These are phyloP conservation scores for Metschnikowia borealis DNA, from an alignment of 805 yeast genomes.

Conservation along the genomic window DNA sequence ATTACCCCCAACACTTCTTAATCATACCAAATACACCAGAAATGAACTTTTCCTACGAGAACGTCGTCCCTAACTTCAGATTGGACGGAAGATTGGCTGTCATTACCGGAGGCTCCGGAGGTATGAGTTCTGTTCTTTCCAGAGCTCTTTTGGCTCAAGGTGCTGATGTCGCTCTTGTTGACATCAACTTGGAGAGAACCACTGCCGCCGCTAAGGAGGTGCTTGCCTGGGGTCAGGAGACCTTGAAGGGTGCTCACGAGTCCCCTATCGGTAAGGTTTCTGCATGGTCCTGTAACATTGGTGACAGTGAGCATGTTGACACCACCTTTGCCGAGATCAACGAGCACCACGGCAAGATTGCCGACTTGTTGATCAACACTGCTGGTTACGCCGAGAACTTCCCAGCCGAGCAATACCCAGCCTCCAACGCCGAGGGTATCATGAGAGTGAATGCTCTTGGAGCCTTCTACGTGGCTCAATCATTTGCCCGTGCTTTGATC, in stretches of 20 bases:
- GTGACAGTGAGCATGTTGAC: constrained; percentile 58
- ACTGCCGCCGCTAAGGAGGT: constrained; percentile 50
- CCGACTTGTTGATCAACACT: constrained; percentile 66
- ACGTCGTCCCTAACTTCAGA: constrained; percentile 60
- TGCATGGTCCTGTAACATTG: constrained; percentile 73
- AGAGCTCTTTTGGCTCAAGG: constrained; percentile 73
- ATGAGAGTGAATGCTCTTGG: constrained; percentile 73
- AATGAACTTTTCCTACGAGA: constrained; percentile 33
- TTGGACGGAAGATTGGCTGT: constrained; percentile 68
- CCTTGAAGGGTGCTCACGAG: constrained; percentile 32
- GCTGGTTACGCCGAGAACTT: constrained; percentile 86
- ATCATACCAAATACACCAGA: not conserved
- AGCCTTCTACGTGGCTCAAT: constrained; percentile 68
- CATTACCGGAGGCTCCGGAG: constrained; percentile 81
- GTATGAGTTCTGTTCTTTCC: constrained; percentile 60
- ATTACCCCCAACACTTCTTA: no score
- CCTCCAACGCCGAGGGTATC: constrained; percentile 61
- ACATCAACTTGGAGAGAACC: constrained; percentile 59
- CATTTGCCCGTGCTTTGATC: constrained; percentile 66
- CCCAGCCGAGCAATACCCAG: constrained; percentile 75
- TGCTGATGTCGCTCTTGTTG: constrained; percentile 70
- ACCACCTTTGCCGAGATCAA: constrained; percentile 49
- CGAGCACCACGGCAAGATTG: constrained; percentile 55
- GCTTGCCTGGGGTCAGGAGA: constrained; percentile 44
- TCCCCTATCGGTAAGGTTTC: constrained; percentile 42